A percentile compares a stretch with the other conserved stretches of the same genome.
Evolutionary conservation across 2,329 filamentous ascomycete genomes (phyloP).

Genomic region (Chrysoporthe austroafricana): DNA sequence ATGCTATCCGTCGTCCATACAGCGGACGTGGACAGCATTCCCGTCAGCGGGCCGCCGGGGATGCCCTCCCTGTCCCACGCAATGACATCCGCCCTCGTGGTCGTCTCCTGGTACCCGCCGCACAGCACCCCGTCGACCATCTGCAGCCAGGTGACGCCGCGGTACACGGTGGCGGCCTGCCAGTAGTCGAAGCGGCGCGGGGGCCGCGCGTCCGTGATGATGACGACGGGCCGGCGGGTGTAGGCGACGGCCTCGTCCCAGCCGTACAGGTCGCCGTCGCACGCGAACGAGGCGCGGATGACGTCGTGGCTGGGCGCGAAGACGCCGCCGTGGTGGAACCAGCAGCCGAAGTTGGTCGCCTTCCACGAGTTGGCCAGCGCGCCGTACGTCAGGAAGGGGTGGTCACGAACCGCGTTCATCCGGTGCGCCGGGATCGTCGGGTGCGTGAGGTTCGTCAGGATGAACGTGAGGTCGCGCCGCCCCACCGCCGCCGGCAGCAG

Average conservation of each 20-base stretch:
- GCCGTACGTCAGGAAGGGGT: slow-evolving; percentile 13
- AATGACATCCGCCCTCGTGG: slow-evolving; percentile 4
- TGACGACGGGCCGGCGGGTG: slow-evolving; percentile 16
- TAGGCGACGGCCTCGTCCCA: slow-evolving; percentile 25
- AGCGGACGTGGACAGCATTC: no score
- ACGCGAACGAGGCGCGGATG: slow-evolving; percentile 23
- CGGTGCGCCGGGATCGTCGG: neutral
- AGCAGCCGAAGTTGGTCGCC: slow-evolving; percentile 25
- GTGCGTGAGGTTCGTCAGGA: slow-evolving; percentile 23
- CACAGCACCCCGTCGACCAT: slow-evolving; percentile 1
- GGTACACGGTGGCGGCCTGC: neutral
- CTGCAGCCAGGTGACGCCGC: slow-evolving; percentile 10
- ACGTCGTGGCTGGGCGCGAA: slow-evolving; percentile 1
- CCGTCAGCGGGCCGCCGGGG: neutral
- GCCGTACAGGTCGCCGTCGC: slow-evolving; percentile 27
- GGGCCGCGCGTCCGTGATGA: neutral
- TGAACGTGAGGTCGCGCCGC: slow-evolving; percentile 8
- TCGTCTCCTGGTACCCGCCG: neutral
- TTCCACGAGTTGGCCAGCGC: slow-evolving; percentile 23
- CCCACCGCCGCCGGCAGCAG: slow-evolving; percentile 12
- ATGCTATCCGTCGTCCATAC: neutral
- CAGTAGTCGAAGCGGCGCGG: slow-evolving; percentile 10
- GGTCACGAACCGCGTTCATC: slow-evolving; percentile 16
- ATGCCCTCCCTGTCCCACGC: slow-evolving; percentile 2
- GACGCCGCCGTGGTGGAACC: slow-evolving; percentile 19